phyloP scores from a whole-genome alignment of 768 basidiomycete species.

The Lanmaoa pseudosensibilis region DNA sequence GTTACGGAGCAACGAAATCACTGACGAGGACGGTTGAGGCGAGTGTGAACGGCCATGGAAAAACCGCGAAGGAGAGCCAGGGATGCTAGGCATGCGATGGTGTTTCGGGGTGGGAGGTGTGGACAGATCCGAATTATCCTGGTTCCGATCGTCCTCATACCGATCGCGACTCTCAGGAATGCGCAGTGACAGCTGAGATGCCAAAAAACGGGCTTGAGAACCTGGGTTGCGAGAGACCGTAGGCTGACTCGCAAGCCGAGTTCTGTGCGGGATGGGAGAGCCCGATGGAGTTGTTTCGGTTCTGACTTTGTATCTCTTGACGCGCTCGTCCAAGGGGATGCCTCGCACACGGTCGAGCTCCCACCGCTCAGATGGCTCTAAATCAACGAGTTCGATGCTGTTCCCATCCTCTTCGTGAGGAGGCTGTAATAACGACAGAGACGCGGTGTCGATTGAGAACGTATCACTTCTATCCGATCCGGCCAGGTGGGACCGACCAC shows the following conservation, averaged over 20 bases:
- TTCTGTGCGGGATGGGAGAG: slow-evolving; percentile 29
- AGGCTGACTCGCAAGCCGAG: slow-evolving; percentile 31
- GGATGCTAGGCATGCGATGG: slow-evolving; percentile 31
- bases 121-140: slow-evolving; percentile 34
- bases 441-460: slow-evolving; percentile 19
- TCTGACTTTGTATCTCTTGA: slow-evolving; percentile 36
- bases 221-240: slow-evolving; percentile 26
- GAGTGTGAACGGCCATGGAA: slow-evolving; percentile 33
- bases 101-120: slow-evolving; percentile 35
- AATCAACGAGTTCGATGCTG: slow-evolving; percentile 52
- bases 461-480: slow-evolving; percentile 28
- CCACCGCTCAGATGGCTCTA: slow-evolving; percentile 44
- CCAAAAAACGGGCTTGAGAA: slow-evolving; percentile 33
- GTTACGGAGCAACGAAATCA: slow-evolving; percentile 35
- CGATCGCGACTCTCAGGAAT: slow-evolving; percentile 34
- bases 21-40: slow-evolving; percentile 36
- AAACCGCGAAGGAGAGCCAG: slow-evolving; percentile 33
- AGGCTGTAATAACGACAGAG: slow-evolving; percentile 18
- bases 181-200: slow-evolving; percentile 34
- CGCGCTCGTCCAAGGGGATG: slow-evolving; percentile 42
- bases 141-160: slow-evolving; percentile 32
- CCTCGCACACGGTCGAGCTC: slow-evolving; percentile 46
- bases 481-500: slow-evolving; percentile 6
- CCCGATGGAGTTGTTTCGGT: slow-evolving; percentile 25
- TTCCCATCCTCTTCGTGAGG: slow-evolving; percentile 48